Base-by-base conservation (phyloP, 2,329 filamentous ascomycete species). In the Fusarium ramigenum region DNA sequence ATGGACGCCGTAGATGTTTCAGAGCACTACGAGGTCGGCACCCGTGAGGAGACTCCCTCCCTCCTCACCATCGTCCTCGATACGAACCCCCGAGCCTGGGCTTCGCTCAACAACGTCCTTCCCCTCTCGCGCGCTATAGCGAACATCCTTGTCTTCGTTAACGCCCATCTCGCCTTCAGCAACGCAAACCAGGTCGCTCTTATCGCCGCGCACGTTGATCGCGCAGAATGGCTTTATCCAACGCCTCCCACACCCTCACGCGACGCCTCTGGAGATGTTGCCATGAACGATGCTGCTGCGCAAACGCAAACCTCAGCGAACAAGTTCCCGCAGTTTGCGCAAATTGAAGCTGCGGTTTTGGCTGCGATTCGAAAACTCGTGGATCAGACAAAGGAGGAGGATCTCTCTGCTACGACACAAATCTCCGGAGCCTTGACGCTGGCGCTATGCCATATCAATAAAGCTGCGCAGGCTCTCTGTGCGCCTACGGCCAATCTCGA, bases 31-130 rank as follows among this genome's bases (percentile, higher is more conserved):
- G 87, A 89, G 81, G 84, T 86, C 77, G 84, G 84, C 72, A 84
- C 85, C 49, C 86, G 83, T 58, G 87, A 86, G 62, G 88, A 90
- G 71, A 85, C 88, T 9, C 94, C 96, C 2, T 97, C 96, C 19
- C 91, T 99, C 40, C 90, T 98, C 59, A 93, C 94, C 75, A 92
- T 99, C 78, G 88, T 99, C 79, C 89, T 99, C 84, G 96, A 99
- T 85, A 98, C 96, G 32, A 99, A 99, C 81, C 96, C 96, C 5
- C 93, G 95, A 77, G 95, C 96, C 77, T 97, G 96, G 96, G 91
- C 93, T 11, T 87, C 93, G 68, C 89, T 98, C 49, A 87, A 91
- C 69, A 84, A 90, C 63, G 89, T 89, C 37, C 90, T 98, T 12
- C 91, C 96, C 34, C 89, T 99, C 69, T 93, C 93, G 56, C 92